These are phyloP conservation scores for Larix sibirica DNA, from an alignment of 83 land plant genomes.

Conservation along the genomic window DNA sequence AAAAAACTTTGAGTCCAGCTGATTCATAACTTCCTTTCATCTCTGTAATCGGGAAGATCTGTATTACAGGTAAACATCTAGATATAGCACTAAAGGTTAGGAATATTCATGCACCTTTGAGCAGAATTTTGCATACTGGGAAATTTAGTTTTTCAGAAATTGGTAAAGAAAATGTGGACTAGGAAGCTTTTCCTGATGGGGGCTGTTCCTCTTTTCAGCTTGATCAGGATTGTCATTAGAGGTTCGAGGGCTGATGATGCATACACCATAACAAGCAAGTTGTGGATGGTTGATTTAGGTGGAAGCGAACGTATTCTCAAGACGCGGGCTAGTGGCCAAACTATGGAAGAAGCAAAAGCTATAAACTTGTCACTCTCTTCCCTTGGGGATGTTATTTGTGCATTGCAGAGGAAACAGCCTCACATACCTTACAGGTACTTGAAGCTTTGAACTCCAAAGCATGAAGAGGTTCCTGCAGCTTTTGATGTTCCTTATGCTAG, in stretches of 20 bases:
- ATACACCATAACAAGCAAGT: conserved; percentile 45
- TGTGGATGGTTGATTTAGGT: conserved; percentile 95
- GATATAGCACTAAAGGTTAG: too few species aligned
- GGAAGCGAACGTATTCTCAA: conserved; percentile 87
- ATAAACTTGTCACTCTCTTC: conserved; percentile 91
- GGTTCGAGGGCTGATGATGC: conserved; percentile 20
- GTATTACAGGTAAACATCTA: too few species aligned
- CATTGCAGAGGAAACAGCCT: conserved; percentile 63
- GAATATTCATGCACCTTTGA: neutral
- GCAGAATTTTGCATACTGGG: too few species aligned
- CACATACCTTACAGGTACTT: conserved; percentile 87
- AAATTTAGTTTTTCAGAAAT: neutral
- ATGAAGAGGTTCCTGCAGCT: neutral
- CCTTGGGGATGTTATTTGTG: conserved; percentile 89
- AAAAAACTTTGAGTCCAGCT: neutral
- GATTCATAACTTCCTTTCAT: neutral
- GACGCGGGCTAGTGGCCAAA: conserved; percentile 85
- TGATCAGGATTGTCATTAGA: conserved; percentile 64
- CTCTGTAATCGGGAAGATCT: too few species aligned
- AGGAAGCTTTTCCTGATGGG: conserved; percentile 27
- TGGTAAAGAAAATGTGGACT: conserved; percentile 7
- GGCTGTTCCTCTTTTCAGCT: conserved; percentile 44
- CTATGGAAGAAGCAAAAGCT: conserved; percentile 87
- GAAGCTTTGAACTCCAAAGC: neutral
- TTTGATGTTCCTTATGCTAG: conserved; percentile 12